These are phyloP conservation scores for Gyromitra esculenta DNA, from an alignment of 2,329 filamentous ascomycete genomes.

Conservation along the genomic window DNA sequence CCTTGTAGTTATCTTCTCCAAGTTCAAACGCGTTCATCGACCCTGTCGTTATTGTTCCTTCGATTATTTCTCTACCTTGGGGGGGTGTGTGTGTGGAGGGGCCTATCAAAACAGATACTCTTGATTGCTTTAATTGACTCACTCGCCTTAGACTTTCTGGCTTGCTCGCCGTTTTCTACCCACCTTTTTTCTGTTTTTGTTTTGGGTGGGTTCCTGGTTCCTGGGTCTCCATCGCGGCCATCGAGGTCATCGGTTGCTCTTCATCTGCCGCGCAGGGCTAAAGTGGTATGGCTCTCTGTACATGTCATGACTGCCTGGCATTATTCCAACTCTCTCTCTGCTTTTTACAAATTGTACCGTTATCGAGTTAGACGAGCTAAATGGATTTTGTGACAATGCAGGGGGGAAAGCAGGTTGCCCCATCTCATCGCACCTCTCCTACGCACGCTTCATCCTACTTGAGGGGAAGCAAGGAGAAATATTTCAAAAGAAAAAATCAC, in stretches of 20 bases:
- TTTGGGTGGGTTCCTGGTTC: conserved; percentile 42
- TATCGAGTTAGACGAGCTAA: conserved; percentile 39
- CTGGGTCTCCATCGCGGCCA: conserved; percentile 40
- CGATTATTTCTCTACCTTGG: conserved; percentile 32
- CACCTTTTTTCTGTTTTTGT: conserved; percentile 19
- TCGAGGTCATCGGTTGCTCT: conserved; percentile 36
- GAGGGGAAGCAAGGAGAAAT: conserved; percentile 9
- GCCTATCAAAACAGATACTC: conserved; percentile 7
- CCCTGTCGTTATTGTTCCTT: conserved; percentile 6
- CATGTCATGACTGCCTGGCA: conserved; percentile 25
- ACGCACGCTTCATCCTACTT: conserved; percentile 11
- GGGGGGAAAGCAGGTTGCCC: conserved; percentile 45
- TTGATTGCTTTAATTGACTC: conserved; percentile 38
- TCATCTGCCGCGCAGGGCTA: conserved; percentile 46
- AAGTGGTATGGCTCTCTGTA: conserved; percentile 46
- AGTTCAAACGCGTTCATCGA: not conserved
- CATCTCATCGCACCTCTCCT: conserved; percentile 35
- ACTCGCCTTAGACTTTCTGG: conserved; percentile 13
- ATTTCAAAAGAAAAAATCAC: conserved; percentile 40
- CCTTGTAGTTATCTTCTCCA: not conserved
- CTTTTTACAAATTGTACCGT: conserved; percentile 26
- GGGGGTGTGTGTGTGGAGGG: conserved; percentile 5
- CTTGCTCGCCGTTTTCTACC: conserved; percentile 11
- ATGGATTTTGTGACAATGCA: conserved; percentile 46
- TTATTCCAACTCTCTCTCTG: conserved; percentile 29